These are phyloP conservation scores for Benincasa hispida DNA, from an alignment of 306 rosid genomes.

Conservation along the genomic window DNA sequence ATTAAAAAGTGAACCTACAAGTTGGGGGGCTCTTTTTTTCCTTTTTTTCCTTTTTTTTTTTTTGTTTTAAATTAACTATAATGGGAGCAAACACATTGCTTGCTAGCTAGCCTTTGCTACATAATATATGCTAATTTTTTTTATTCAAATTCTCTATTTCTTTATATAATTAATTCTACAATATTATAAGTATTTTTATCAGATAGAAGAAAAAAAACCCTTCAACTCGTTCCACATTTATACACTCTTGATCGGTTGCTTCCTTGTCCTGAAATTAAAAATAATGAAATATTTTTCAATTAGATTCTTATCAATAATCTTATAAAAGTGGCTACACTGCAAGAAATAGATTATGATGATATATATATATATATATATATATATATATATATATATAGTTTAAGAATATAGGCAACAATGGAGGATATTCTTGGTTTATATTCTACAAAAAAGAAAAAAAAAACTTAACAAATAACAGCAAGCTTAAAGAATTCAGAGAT, in stretches of 20 bases:
- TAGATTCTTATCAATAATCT: neutral
- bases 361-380: neutral
- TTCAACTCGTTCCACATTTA: neutral
- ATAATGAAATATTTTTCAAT: neutral
- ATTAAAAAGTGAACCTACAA: constrained; percentile 1
- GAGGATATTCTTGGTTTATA: neutral
- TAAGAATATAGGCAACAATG: neutral
- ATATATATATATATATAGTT: neutral
- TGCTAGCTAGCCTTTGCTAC: neutral
- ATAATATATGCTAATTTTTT: neutral
- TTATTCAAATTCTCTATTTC: constrained; percentile 4
- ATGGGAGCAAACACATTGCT: neutral
- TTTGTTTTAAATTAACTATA: neutral
- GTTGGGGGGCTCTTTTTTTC: neutral
- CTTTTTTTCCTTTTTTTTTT: neutral
- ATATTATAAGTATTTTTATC: neutral
- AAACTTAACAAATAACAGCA: neutral
- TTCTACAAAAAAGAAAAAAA: neutral
- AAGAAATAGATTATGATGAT: neutral
- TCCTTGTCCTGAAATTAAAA: constrained; percentile 1
- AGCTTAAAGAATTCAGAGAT: neutral
- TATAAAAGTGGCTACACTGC: neutral
- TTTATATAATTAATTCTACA: constrained; percentile 4
- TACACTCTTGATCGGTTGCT: neutral
- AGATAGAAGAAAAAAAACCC: neutral